phyloP scores from a whole-genome alignment of 352 stramenopile genomes.

The Phytophthora cactorum region DNA sequence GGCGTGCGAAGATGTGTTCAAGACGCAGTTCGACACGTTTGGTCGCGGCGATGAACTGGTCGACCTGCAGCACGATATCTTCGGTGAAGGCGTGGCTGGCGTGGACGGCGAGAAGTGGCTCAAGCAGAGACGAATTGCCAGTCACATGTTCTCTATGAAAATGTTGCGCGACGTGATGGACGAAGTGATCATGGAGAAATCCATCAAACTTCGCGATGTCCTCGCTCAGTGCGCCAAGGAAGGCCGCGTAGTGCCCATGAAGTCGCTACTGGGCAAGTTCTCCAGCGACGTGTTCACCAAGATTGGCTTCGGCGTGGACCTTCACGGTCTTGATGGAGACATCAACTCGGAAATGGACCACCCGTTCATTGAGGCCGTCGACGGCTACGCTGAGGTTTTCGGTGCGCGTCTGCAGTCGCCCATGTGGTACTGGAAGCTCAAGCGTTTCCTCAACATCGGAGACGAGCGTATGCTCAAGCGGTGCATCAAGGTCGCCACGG shows the following conservation, averaged over 20 bases:
- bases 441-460: slow-evolving; percentile 45
- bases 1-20: slow-evolving; percentile 41
- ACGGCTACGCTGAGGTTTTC: slow-evolving; percentile 35
- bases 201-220: slow-evolving; percentile 37
- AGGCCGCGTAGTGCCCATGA: slow-evolving; percentile 31
- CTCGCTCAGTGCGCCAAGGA: slow-evolving; percentile 29
- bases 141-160: slow-evolving; percentile 76
- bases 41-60: slow-evolving; percentile 36
- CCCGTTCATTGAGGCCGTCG: slow-evolving; percentile 59
- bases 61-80: slow-evolving; percentile 44
- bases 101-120: slow-evolving; percentile 56
- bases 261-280: slow-evolving; percentile 57
- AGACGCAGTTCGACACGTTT: slow-evolving; percentile 62
- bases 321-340: slow-evolving; percentile 47
- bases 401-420: slow-evolving; percentile 52
- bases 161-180: slow-evolving; percentile 46
- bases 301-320: slow-evolving; percentile 75
- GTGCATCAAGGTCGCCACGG: slow-evolving; percentile 43
- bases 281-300: slow-evolving; percentile 81
- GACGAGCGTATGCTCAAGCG: slow-evolving; percentile 42
- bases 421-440: slow-evolving; percentile 58
- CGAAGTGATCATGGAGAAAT: slow-evolving; percentile 44
- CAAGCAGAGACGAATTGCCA: slow-evolving; percentile 67
- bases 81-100: slow-evolving; percentile 61
- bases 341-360: slow-evolving; percentile 43